Percentiles rank a stretch among this genome's conserved stretches.
Evolutionary conservation across 2,329 filamentous ascomycete species (phyloP).

Genomic region (Sclerotinia minor): DNA sequence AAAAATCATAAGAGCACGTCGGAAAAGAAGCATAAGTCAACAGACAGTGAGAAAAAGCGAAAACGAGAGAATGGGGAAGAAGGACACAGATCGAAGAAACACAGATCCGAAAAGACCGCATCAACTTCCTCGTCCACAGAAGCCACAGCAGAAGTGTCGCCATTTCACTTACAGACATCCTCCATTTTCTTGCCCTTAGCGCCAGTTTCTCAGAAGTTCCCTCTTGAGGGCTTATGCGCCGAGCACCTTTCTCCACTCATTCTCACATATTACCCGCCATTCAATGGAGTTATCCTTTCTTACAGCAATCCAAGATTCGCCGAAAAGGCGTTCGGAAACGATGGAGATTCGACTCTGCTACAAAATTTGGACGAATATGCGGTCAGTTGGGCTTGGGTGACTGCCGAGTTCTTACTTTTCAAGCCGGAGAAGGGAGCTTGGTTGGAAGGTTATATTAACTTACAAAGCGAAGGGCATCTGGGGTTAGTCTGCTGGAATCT

Average conservation of each 20-base stretch:
- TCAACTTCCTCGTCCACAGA: slow-evolving; percentile 30
- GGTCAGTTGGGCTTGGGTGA: slow-evolving; percentile 84
- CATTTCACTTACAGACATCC: slow-evolving; percentile 76
- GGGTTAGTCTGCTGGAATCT: slow-evolving; percentile 87
- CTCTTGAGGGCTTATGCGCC: slow-evolving; percentile 68
- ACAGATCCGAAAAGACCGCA: slow-evolving; percentile 44
- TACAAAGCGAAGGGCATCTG: slow-evolving; percentile 86
- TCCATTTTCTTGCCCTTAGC: slow-evolving; percentile 78
- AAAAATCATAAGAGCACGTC: slow-evolving; percentile 39
- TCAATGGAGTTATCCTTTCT: slow-evolving; percentile 72
- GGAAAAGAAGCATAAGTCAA: slow-evolving; percentile 43
- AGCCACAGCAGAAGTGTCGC: slow-evolving; percentile 49
- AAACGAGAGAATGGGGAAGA: slow-evolving; percentile 45
- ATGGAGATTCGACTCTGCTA: slow-evolving; percentile 51
- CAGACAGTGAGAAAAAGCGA: slow-evolving; percentile 47
- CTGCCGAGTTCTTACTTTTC: slow-evolving; percentile 82
- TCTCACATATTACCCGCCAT: slow-evolving; percentile 72
- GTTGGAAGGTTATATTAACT: slow-evolving; percentile 78
- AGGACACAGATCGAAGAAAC: slow-evolving; percentile 49
- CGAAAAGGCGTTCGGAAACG: slow-evolving; percentile 54
- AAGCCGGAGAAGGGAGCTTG: slow-evolving; percentile 70
- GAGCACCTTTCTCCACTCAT: slow-evolving; percentile 75
- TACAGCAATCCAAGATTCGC: slow-evolving; percentile 70
- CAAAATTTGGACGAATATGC: slow-evolving; percentile 76
- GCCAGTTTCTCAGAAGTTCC: slow-evolving; percentile 67